These are phyloP conservation scores for Microcera coccophila DNA, from an alignment of 2,329 filamentous ascomycete species.

Conservation along the genomic window DNA sequence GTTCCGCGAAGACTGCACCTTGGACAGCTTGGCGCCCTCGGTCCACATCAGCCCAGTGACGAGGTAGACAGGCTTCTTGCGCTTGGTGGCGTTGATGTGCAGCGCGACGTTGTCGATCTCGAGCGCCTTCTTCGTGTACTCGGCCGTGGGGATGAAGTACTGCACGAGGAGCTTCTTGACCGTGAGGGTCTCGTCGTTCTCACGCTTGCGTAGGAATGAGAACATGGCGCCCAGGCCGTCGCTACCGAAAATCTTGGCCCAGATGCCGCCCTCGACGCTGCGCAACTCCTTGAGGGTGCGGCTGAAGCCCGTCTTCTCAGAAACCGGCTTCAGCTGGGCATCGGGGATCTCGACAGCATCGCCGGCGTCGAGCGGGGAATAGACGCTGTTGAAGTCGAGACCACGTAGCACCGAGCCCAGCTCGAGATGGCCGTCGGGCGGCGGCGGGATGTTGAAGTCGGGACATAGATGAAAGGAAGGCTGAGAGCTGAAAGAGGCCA, in stretches of 20 bases:
- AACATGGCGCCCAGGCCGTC: background rate
- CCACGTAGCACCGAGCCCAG: background rate
- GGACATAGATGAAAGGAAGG: conserved; percentile 1
- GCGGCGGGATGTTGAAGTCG: conserved; percentile 1
- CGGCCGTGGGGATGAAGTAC: conserved; percentile 1
- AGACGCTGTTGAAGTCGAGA: conserved; percentile 1
- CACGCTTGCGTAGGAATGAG: background rate
- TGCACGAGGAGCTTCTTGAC: background rate
- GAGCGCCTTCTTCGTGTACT: background rate
- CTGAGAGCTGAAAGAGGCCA: too few species aligned
- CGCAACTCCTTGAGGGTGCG: conserved; percentile 1
- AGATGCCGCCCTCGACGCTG: conserved; percentile 1
- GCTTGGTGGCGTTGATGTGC: background rate
- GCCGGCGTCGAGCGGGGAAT: background rate
- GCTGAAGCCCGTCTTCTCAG: background rate
- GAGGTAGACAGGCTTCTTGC: conserved; percentile 1
- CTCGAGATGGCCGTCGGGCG: background rate
- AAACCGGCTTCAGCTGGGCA: background rate
- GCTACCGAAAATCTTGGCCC: conserved; percentile 1
- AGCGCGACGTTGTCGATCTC: background rate
- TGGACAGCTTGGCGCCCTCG: background rate
- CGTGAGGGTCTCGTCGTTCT: background rate
- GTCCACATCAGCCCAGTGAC: background rate
- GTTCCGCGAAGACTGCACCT: background rate
- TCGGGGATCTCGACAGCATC: background rate